Evolutionary conservation across 345 rosid genomes (phyloP).

Genomic region (Populus nigra): DNA sequence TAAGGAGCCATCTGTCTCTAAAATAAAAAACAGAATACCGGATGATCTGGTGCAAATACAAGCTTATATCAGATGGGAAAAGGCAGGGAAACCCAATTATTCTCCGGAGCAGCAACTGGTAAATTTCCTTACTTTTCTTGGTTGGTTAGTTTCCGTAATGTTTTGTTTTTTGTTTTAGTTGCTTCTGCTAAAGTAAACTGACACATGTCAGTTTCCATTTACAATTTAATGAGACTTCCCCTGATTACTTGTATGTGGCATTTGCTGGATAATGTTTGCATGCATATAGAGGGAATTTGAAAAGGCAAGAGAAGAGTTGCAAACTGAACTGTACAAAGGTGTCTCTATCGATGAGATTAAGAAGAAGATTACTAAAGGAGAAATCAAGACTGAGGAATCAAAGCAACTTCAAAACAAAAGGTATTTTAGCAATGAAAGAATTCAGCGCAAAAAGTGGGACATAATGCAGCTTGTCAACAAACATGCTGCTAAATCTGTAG

Average conservation of each 20-base stretch:
- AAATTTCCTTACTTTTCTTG: slow-evolving; percentile 21
- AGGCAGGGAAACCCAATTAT: slow-evolving; percentile 68
- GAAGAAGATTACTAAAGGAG: slow-evolving; percentile 54
- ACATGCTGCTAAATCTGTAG: slow-evolving; percentile 38
- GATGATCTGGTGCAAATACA: slow-evolving; percentile 62
- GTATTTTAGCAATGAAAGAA: slow-evolving; percentile 44
- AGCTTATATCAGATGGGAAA: slow-evolving; percentile 73
- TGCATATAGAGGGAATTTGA: slow-evolving; percentile 55
- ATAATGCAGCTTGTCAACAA: slow-evolving; percentile 58
- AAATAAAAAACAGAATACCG: slow-evolving; percentile 41
- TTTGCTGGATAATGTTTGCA: slow-evolving; percentile 14
- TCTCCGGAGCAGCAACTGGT: slow-evolving; percentile 54
- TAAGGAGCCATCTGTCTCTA: slow-evolving; percentile 38
- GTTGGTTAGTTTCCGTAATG: slow-evolving; percentile 4
- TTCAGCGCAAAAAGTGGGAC: slow-evolving; percentile 79
- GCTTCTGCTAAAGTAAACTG: not conserved
- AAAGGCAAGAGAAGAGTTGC: slow-evolving; percentile 66
- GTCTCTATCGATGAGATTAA: slow-evolving; percentile 50
- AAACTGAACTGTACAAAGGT: slow-evolving; percentile 57
- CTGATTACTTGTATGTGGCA: slow-evolving; percentile 2
- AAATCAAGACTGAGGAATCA: slow-evolving; percentile 40
- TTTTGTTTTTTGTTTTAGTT: not conserved
- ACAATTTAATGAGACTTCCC: slow-evolving; percentile 3
- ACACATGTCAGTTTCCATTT: not conserved
- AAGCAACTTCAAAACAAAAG: slow-evolving; percentile 40